Evolutionary conservation across 108 stramenopile genomes (phyloP), one percentile per base, ranked within the genome.

Genomic region (Nitzschia sp.): DNA sequence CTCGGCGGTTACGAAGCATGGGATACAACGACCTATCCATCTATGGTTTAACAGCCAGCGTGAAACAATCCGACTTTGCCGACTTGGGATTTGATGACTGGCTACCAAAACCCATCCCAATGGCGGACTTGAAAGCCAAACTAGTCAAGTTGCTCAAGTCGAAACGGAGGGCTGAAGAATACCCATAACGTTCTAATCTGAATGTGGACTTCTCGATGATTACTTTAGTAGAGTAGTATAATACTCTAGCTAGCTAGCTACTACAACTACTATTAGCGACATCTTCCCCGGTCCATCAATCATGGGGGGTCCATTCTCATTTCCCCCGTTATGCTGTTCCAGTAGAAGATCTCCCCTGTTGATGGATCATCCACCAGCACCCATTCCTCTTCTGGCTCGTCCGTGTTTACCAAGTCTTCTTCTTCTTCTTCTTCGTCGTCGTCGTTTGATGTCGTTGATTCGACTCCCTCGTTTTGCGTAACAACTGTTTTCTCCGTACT

Each of bases 21-120:
- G 60, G 60, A 22, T 44, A 64, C n/a, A 3, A 25, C 0, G 27
- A 32, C 6, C 28, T 64, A 26, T 47, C 62, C 6, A 80, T 85
- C 41, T 22, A 81, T 36, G 84, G 79, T 3, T 45, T 85, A 0
- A 79, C 84, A n/a, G 84, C 75, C 23, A 72, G 71, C 15, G 70
- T 71, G 45, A 59, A 48, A 46, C 45, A 44, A 5, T 22, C 69
- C 5, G 54, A 71, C 28, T 71, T 50, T 29, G 23, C 19, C 17
- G 60, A 61, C 1, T 16, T 71, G 6, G 50, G 69, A 34, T 71
- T 71, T 50, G 47, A 71, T 53, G 69, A 60, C 31, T 71, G 69
- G 69, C 17, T 71, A 21, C 32, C 60, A 33, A 71, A 71, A 38
- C 69, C 69, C 2, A 52, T 71, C 52, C 60, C 59, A 50, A 71